A percentile compares a stretch with the other conserved stretches of the same genome.
These are phyloP conservation scores for Crithidia acanthocephali DNA, from an alignment of 208 protist species.

Conservation along the genomic window DNA sequence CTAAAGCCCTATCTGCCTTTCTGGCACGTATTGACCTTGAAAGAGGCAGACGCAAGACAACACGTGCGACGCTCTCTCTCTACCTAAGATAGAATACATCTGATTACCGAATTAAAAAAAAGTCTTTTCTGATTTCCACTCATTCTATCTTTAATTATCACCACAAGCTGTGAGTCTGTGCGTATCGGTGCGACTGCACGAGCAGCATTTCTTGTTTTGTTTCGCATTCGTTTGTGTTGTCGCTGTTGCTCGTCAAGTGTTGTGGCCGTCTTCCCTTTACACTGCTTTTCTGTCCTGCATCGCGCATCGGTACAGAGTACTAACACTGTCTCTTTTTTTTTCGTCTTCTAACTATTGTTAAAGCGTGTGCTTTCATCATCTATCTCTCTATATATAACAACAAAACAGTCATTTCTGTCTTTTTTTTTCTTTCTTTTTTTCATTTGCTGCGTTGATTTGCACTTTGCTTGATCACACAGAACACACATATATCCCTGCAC, in stretches of 20 bases:
- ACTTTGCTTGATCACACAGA: background rate
- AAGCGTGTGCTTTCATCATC: background rate
- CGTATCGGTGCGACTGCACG: no score
- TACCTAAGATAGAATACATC: no score
- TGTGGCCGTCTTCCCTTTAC: background rate
- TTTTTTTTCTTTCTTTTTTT: slow-evolving; percentile 17
- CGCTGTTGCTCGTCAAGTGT: background rate
- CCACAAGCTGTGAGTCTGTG: no score
- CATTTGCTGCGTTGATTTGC: background rate
- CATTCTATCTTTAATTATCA: no score
- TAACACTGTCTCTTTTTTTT: background rate
- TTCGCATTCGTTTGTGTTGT: background rate
- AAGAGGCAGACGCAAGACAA: no score
- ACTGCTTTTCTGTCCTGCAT: slow-evolving; percentile 1
- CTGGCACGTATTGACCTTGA: no score
- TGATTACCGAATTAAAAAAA: no score
- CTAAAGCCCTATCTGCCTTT: no score
- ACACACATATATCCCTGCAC: background rate
- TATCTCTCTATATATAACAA: slow-evolving; percentile 2
- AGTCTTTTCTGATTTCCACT: no score
- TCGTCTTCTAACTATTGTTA: background rate
- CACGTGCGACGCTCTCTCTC: no score
- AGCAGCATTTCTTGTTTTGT: no score
- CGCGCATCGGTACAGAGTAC: background rate
- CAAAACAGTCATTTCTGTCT: slow-evolving; percentile 1